phyloP scores from a whole-genome alignment of 2,329 filamentous ascomycete genomes.

The Trichoderma gracile region DNA sequence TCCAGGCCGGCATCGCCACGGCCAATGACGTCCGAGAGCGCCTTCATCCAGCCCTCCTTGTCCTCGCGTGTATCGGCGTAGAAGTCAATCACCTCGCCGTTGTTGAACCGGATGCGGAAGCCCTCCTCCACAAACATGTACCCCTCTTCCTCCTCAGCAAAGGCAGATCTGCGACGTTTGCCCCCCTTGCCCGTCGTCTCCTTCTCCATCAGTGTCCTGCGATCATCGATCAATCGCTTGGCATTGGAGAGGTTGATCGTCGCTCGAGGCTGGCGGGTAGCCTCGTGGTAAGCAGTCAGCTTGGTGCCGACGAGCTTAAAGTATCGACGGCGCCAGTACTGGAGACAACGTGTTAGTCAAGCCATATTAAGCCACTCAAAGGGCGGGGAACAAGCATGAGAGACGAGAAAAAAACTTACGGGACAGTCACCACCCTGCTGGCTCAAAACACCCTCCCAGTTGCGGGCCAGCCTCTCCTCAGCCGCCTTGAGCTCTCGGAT shows the following conservation, averaged over 20 bases:
- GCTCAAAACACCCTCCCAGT: constrained; percentile 86
- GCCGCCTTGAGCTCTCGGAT: constrained; percentile 91
- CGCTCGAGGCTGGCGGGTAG: constrained; percentile 89
- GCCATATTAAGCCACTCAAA: background rate
- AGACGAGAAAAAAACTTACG: constrained; percentile 65
- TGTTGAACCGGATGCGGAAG: constrained; percentile 97
- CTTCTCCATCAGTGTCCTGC: constrained; percentile 77
- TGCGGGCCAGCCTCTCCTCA: constrained; percentile 73
- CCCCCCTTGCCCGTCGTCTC: constrained; percentile 76
- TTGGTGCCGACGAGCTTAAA: constrained; percentile 92
- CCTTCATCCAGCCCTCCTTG: constrained; percentile 94
- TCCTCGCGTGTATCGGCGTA: constrained; percentile 86
- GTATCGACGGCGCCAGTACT: constrained; percentile 98
- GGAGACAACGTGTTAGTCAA: constrained; percentile 19
- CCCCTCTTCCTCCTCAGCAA: constrained; percentile 96
- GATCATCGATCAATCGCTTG: constrained; percentile 89
- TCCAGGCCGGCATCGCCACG: constrained; percentile 53
- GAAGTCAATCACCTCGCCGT: constrained; percentile 97
- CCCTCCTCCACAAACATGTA: constrained; percentile 99
- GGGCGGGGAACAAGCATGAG: too few species aligned
- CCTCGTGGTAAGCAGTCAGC: constrained; percentile 93
- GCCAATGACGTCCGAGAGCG: constrained; percentile 70
- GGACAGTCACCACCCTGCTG: constrained; percentile 98
- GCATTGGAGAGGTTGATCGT: constrained; percentile 97
- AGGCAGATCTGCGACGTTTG: constrained; percentile 85